phyloP scores from a whole-genome alignment of 2,329 filamentous ascomycete genomes.

The Sporothrix globosa region DNA sequence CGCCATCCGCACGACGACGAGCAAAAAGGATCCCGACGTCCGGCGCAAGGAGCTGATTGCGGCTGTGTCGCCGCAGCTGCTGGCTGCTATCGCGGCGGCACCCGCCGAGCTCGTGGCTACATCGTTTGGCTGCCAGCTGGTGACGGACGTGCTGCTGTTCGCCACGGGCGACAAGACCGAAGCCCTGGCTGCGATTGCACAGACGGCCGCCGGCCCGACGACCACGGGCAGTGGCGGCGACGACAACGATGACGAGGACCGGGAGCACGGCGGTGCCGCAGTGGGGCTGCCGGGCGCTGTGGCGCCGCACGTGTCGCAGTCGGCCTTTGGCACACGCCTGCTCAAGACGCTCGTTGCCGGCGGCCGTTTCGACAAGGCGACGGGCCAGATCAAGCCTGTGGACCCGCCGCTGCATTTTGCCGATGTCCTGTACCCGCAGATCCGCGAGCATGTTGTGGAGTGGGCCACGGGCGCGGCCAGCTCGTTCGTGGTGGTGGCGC shows the following conservation, averaged over 20 bases:
- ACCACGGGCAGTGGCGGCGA: conserved; percentile 50
- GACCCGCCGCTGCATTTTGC: conserved; percentile 81
- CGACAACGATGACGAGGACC: conserved; percentile 44
- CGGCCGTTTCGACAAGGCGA: conserved; percentile 77
- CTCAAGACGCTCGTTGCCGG: conserved; percentile 89
- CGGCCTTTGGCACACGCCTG: conserved; percentile 73
- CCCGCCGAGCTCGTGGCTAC: conserved; percentile 71
- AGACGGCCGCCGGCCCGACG: conserved; percentile 62
- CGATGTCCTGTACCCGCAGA: conserved; percentile 76
- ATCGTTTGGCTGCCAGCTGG: conserved; percentile 83
- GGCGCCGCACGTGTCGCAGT: conserved; percentile 61
- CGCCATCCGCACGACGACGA: conserved; percentile 77
- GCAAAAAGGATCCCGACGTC: conserved; percentile 83
- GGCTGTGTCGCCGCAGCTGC: conserved; percentile 71
- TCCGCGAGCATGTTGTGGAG: conserved; percentile 71
- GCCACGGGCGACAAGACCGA: conserved; percentile 74
- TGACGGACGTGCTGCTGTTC: conserved; percentile 79
- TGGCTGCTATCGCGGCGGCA: conserved; percentile 71
- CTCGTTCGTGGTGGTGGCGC: conserved; percentile 80
- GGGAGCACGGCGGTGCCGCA: conserved; percentile 46
- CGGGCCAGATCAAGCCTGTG: conserved; percentile 70
- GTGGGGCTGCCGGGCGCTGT: conserved; percentile 47
- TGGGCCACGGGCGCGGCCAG: conserved; percentile 83
- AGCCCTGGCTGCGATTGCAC: conserved; percentile 72
- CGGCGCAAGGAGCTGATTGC: conserved; percentile 77